Evolutionary conservation across 331 rosid species (phyloP).

Genomic region (Cydonia oblonga): DNA sequence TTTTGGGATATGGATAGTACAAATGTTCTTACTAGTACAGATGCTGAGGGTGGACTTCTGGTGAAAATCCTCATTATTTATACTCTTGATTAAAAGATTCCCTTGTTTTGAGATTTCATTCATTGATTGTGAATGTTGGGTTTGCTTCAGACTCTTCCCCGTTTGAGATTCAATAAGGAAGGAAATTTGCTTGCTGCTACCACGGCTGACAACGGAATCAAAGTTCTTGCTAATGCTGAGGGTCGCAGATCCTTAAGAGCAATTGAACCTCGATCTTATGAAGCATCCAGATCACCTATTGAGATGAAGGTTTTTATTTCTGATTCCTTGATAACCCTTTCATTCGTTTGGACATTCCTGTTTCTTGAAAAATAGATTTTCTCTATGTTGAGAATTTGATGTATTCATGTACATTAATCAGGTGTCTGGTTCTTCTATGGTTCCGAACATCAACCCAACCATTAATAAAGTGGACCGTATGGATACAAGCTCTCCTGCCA

Average conservation of each 20-base stretch:
- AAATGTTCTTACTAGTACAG: constrained; percentile 1
- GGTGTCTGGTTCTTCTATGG: constrained; percentile 40
- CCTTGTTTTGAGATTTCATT: constrained; percentile 1
- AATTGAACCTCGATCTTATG: constrained; percentile 11
- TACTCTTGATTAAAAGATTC: neutral
- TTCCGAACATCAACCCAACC: constrained; percentile 22
- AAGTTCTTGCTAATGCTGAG: constrained; percentile 15
- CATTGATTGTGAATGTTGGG: neutral
- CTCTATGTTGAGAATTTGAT: constrained; percentile 1
- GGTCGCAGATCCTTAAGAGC: constrained; percentile 11
- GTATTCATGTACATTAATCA: constrained; percentile 9
- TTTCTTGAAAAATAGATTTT: neutral
- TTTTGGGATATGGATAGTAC: constrained; percentile 19
- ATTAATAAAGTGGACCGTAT: constrained; percentile 27
- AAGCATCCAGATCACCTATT: constrained; percentile 11
- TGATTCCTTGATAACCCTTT: neutral
- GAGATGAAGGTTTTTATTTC: constrained; percentile 14
- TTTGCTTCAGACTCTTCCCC: constrained; percentile 7
- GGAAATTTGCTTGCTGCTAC: constrained; percentile 14
- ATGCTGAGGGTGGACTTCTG: constrained; percentile 21
- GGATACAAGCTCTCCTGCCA: constrained; percentile 43
- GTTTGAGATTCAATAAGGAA: constrained; percentile 18
- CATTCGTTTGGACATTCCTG: neutral
- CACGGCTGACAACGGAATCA: constrained; percentile 9
- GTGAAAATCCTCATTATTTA: neutral